These are phyloP conservation scores for Cladobotryum protrusum DNA, from an alignment of 2,329 filamentous ascomycete genomes.

Conservation along the genomic window DNA sequence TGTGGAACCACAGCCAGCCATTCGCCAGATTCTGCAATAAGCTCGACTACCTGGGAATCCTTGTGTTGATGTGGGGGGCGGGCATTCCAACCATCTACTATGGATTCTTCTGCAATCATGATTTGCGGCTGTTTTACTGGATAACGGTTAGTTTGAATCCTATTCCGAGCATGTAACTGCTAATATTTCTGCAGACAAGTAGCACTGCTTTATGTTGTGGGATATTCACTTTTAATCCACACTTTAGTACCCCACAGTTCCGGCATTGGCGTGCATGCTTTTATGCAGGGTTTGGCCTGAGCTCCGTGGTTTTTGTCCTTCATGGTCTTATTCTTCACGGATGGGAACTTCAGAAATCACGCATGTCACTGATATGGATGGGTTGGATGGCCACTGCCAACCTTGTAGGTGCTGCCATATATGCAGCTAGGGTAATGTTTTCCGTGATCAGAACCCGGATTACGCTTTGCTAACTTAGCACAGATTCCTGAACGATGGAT, in stretches of 20 bases:
- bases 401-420: no score
- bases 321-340: no score
- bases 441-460: no score
- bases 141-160: conserved; percentile 4
- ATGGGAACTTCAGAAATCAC: no score
- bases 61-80: conserved; percentile 14
- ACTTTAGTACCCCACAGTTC: conserved; percentile 11
- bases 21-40: conserved; percentile 10
- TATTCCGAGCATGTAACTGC: no score
- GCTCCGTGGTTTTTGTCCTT: conserved; percentile 13
- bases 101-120: conserved; percentile 15
- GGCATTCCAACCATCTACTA: conserved; percentile 14
- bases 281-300: conserved; percentile 15
- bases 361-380: no score
- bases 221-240: conserved; percentile 11
- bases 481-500: no score
- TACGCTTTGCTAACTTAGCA: no score
- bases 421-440: no score
- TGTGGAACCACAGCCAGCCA: conserved; percentile 8
- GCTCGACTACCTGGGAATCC: conserved; percentile 14
- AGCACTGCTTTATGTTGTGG: no score
- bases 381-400: no score
- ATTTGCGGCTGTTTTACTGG: conserved; percentile 13
- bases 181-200: no score
- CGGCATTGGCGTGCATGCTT: conserved; percentile 11